A percentile compares a stretch with the other conserved stretches of the same genome.
phyloP scores from a whole-genome alignment of 2,329 filamentous ascomycete species.

The Byssothecium circinans region DNA sequence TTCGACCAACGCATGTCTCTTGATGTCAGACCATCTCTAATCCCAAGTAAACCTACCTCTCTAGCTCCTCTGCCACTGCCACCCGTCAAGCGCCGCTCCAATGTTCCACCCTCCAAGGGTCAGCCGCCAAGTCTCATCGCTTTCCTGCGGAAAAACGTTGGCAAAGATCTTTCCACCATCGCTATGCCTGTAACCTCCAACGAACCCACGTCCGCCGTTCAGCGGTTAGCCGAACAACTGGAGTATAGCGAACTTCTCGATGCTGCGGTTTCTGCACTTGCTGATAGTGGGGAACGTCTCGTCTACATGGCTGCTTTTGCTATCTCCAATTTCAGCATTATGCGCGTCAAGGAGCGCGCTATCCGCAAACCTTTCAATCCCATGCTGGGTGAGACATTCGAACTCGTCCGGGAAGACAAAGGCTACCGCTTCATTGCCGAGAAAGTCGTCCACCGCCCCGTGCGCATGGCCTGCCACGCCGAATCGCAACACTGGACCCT shows the following conservation, averaged over 20 bases:
- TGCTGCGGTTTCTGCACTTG: constrained; percentile 55
- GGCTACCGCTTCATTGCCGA: constrained; percentile 92
- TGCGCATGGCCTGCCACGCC: constrained; percentile 90
- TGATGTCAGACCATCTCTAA: constrained; percentile 56
- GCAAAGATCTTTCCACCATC: constrained; percentile 94
- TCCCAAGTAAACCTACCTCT: constrained; percentile 74
- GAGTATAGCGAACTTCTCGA: constrained; percentile 89
- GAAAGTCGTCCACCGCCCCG: constrained; percentile 90
- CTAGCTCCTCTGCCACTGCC: constrained; percentile 76
- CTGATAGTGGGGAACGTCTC: constrained; percentile 69
- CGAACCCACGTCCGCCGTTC: constrained; percentile 84
- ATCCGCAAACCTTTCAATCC: constrained; percentile 98
- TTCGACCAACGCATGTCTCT: constrained; percentile 40
- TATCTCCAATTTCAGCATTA: constrained; percentile 79
- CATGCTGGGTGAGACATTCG: constrained; percentile 92
- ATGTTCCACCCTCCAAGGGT: constrained; percentile 73
- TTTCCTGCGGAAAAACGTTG: constrained; percentile 94
- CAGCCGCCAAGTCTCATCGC: constrained; percentile 88
- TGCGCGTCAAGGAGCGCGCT: constrained; percentile 83
- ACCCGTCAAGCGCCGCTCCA: constrained; percentile 67
- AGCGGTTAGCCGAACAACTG: constrained; percentile 84
- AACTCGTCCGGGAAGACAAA: constrained; percentile 83
- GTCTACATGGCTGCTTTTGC: constrained; percentile 89
- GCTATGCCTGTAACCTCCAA: constrained; percentile 98
- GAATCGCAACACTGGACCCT: constrained; percentile 85